These are phyloP conservation scores for Adansonia madagascariensis DNA, from an alignment of 441 rosid genomes.

Conservation along the genomic window DNA sequence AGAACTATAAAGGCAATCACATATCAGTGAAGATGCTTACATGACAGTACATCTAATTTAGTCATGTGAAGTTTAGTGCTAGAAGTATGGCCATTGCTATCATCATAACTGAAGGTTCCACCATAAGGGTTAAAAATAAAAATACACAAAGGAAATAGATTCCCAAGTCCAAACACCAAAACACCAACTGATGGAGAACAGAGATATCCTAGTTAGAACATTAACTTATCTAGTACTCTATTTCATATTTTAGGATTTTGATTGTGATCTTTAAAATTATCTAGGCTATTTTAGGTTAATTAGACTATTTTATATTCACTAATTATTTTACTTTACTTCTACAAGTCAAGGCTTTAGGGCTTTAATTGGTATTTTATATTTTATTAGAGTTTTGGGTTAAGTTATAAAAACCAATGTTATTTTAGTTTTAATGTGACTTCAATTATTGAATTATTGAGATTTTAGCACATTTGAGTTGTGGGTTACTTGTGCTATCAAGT, in stretches of 20 bases:
- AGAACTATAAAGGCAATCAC: neutral
- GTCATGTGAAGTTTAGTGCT: neutral
- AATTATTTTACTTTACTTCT: neutral
- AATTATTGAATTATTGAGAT: neutral
- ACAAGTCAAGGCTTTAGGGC: neutral
- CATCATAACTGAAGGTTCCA: neutral
- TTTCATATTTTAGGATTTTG: neutral
- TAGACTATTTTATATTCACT: neutral
- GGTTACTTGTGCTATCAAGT: neutral
- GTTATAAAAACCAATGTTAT: constrained; percentile 1
- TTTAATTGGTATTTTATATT: neutral
- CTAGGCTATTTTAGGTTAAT: neutral
- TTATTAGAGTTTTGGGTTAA: neutral
- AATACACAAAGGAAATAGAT: neutral
- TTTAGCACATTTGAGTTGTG: neutral
- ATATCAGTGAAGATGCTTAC: neutral
- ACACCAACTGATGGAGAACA: neutral
- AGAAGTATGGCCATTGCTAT: constrained; percentile 2
- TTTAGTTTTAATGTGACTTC: neutral
- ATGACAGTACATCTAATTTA: neutral
- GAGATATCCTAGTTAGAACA: neutral
- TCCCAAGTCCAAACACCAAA: neutral
- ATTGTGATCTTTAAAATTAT: neutral
- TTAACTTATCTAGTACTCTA: neutral
- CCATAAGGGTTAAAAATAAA: neutral